Base-by-base conservation (phyloP, 2,329 filamentous ascomycete genomes). In the Aspergillus pseudonomiae region DNA sequence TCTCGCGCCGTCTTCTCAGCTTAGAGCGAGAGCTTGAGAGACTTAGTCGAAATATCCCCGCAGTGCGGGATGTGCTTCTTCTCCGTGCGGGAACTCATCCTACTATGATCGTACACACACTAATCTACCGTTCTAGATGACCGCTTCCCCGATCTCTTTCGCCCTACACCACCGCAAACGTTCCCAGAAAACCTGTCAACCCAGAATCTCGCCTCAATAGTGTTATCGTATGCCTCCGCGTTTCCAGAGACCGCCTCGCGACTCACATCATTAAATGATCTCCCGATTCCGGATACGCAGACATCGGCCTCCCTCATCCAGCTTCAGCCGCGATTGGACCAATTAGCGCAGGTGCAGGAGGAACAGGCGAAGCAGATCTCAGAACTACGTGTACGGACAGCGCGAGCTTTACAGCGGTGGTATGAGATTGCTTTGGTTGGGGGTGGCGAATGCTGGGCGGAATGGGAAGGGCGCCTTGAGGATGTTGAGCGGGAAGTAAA, bases 381-480 rank as follows among this genome's bases (percentile, higher is more conserved):
- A 7, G 79, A 79, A 59, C 63, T 84, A 58, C 72, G 80, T 39
- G 71, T 77, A 11, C 75, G 79, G 14, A 81, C 79, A 59, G 81
- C 80, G 30, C 75, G 76, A 66, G 80, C 86, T 28, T 78, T 93
- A 63, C 85, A 89, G 67, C 78, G 82, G 41, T 96, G 92, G 90
- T 93, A 94, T 77, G 89, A 93, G 74, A 81, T 86, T 28, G 87
- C 88, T 4, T 83, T 95, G 50, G 80, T 96, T 55, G 84, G 85
- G 12, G 87, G 87, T 68, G 89, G 89, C 0, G 86, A 88, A 68
- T 85, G 86, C 63, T 89, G 93, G 80, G 90, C 89, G 26, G 87
- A 90, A 58, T 88, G 90, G 73, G 91, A 96, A 77, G 84, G 86
- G 39, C 83, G 90, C 57, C 77, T 94, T 14, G 85, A 86, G 75